Evolutionary conservation across 129 eudicot species (phyloP).

Genomic region (sunflower (Helianthus annuus)): DNA sequence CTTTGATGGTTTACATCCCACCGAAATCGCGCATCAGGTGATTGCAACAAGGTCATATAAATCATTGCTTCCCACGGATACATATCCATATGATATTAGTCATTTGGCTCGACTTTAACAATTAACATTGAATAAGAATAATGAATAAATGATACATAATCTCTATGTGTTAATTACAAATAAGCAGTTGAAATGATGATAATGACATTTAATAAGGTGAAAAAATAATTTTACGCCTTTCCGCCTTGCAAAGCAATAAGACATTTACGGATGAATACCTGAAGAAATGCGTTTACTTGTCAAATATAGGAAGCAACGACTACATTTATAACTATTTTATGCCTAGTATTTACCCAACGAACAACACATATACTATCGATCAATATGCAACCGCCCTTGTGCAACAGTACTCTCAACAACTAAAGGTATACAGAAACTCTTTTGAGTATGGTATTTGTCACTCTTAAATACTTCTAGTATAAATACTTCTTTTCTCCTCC

Average conservation of each 20-base stretch:
- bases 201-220: no score
- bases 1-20: slow-evolving; percentile 41
- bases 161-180: background rate
- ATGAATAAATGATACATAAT: background rate
- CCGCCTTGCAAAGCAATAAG: slow-evolving; percentile 12
- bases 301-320: slow-evolving; percentile 49
- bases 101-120: slow-evolving; percentile 29
- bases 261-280: slow-evolving; percentile 24
- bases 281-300: slow-evolving; percentile 39
- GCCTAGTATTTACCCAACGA: slow-evolving; percentile 26
- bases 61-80: slow-evolving; percentile 21
- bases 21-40: slow-evolving; percentile 23
- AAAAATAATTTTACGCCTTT: slow-evolving; percentile 21
- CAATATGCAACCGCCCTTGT: slow-evolving; percentile 34
- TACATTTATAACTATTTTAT: slow-evolving; percentile 49
- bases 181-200: background rate
- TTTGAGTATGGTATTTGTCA: no score
- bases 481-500: no score
- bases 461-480: no score
- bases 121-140: background rate
- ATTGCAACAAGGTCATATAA: slow-evolving; percentile 35
- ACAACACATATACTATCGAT: slow-evolving; percentile 18
- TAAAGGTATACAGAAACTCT: slow-evolving; percentile 38
- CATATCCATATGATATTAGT: slow-evolving; percentile 37
- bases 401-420: slow-evolving; percentile 31